Base-by-base conservation (phyloP, 371 early-diverging fungal species). In the Rhizopus arrhizus region DNA sequence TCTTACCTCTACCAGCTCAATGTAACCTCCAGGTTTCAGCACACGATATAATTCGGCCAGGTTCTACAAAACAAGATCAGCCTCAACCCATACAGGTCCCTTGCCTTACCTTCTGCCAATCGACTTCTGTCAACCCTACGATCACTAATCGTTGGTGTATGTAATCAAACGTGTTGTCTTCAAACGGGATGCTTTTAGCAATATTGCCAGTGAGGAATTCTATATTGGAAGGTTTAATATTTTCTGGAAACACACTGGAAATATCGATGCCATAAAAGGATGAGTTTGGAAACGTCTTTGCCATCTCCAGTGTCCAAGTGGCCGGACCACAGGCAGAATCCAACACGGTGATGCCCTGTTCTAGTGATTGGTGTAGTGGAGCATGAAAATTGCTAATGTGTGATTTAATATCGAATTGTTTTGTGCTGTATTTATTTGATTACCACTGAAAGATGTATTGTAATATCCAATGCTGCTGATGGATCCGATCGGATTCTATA, bases 101-200 rank as follows among this genome's bases (percentile, higher is more conserved):
- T 8, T 22, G 29, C 36, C 40, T 59, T 74, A 66, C 74, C 16
- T 64, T 65, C 22, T 41, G 45, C 75, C 78, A 78, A 47, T 75
- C 66, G 3, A 34, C 32, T 11, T 63, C 16, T 3, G 67, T 70
- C 12, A 78, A 57, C 5, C 71, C 73, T 28, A 75, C 51, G 13
- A 72, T 36, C 22, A 75, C 66, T 22, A 78, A 47, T 47, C 83
- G 70, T 60, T 85, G 80, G 62, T 84, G 78, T 40, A 85, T 69
- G 64, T 74, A 85, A 47, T 82, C 84, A 69, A 85, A 82, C 34
- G 69, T 58, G 49, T 81, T 68, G 50, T 82, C 80, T 3, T 80
- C 76, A 61, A 75, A 84, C 8, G 84, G 82, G 12, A 84, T 52
- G 0, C 75, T 64, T 29, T 85, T 78, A 11, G 81, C 69, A 53